phyloP scores from a whole-genome alignment of 2,329 filamentous ascomycete genomes.

The Neofusicoccum ribis region DNA sequence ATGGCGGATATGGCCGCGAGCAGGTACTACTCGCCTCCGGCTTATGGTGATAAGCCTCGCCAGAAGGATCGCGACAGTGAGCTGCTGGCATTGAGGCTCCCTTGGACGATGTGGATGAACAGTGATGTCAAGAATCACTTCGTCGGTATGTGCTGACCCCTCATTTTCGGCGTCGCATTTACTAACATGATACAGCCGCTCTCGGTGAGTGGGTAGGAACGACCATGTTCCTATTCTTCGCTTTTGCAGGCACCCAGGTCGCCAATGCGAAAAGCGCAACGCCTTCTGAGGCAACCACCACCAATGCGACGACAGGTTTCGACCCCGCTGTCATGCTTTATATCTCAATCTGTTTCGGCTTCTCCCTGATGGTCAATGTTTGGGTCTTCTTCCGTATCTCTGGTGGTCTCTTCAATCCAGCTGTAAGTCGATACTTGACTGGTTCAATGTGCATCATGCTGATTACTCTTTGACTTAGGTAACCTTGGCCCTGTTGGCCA shows the following conservation, averaged over 20 bases:
- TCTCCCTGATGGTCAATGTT: constrained; percentile 43
- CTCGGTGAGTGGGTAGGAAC: constrained; percentile 19
- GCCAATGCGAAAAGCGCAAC: constrained; percentile 44
- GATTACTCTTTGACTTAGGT: constrained; percentile 27
- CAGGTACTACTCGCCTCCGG: not conserved
- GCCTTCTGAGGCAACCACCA: constrained; percentile 40
- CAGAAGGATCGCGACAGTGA: constrained; percentile 1
- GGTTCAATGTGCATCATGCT: constrained; percentile 25
- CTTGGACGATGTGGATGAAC: constrained; percentile 41
- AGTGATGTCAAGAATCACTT: constrained; percentile 36
- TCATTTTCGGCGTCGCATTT: not conserved
- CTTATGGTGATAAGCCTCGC: not conserved
- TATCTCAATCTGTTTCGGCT: constrained; percentile 39
- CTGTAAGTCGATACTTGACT: constrained; percentile 37
- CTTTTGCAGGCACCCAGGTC: constrained; percentile 45
- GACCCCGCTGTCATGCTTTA: constrained; percentile 45
- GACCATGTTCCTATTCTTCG: constrained; percentile 24
- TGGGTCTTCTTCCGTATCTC: constrained; percentile 43
- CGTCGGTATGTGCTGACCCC: not conserved
- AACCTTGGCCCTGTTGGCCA: constrained; percentile 38
- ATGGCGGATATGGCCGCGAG: not conserved
- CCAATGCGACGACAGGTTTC: constrained; percentile 46
- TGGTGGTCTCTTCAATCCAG: constrained; percentile 43
- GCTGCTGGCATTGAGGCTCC: constrained; percentile 27
- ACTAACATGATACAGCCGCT: not conserved